Conservation (phyloP, 306 rosid genomes). For the Cicer bijugum region DNA sequence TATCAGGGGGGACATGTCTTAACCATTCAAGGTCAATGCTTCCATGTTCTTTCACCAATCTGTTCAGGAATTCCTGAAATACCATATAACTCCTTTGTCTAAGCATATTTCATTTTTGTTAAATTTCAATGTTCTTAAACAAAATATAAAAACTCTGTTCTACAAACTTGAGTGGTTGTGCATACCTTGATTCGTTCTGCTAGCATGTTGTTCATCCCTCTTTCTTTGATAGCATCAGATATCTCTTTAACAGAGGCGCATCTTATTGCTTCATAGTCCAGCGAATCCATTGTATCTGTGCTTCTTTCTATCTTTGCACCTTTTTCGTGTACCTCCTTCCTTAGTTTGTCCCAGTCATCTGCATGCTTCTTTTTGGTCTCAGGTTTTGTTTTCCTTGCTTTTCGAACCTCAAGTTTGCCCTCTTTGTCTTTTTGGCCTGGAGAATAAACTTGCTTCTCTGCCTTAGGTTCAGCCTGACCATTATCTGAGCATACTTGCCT, state of each 20-base stretch:
- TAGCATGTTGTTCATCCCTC: constrained; percentile 95
- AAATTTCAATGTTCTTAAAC: constrained; percentile 12
- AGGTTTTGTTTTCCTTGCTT: constrained; percentile 55
- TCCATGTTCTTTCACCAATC: constrained; percentile 83
- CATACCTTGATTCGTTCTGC: constrained; percentile 90
- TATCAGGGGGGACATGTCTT: constrained; percentile 86
- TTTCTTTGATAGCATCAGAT: constrained; percentile 65
- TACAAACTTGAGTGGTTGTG: constrained; percentile 27
- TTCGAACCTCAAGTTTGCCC: constrained; percentile 53
- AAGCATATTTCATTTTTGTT: constrained; percentile 17
- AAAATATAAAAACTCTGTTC: neutral
- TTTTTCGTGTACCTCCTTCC: constrained; percentile 60
- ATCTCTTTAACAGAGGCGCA: constrained; percentile 64
- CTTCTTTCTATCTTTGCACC: constrained; percentile 57
- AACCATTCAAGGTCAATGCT: constrained; percentile 93
- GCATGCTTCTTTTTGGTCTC: constrained; percentile 51
- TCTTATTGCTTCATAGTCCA: constrained; percentile 85
- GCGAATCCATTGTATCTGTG: constrained; percentile 70
- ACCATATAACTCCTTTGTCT: constrained; percentile 19
- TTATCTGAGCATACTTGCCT: constrained; percentile 44
- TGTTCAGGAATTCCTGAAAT: constrained; percentile 80
- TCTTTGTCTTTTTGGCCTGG: constrained; percentile 44
- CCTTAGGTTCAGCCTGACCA: constrained; percentile 42
- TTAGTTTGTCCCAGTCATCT: constrained; percentile 77
- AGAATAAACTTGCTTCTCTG: constrained; percentile 47